Conservation (phyloP, 495 filamentous ascomycete genomes). For the Aspergillus cristatus region DNA sequence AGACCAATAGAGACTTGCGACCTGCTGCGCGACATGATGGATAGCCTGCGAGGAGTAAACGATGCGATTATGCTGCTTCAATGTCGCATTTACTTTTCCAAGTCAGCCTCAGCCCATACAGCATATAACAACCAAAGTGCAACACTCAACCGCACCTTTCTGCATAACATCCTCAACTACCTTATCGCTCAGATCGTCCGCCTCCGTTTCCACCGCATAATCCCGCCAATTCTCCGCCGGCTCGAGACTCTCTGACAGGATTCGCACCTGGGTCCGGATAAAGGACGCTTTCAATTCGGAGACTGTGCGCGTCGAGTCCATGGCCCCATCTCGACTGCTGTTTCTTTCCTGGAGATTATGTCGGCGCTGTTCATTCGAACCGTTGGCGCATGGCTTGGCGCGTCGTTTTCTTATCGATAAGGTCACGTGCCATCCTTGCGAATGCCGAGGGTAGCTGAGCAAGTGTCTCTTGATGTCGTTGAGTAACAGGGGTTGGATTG, state of each 20-base stretch:
- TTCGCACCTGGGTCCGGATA: constrained; percentile 51
- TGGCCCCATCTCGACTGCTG: constrained; percentile 17
- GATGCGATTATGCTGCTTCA: constrained; percentile 61
- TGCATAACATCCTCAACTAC: constrained; percentile 47
- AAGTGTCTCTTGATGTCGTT: not conserved
- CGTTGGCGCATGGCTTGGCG: constrained; percentile 1
- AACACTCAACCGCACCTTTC: constrained; percentile 29
- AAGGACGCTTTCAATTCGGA: constrained; percentile 56
- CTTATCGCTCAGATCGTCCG: constrained; percentile 42
- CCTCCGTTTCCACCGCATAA: constrained; percentile 30
- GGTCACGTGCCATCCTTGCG: no score
- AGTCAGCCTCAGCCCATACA: constrained; percentile 17
- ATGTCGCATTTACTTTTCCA: constrained; percentile 48
- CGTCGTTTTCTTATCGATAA: constrained; percentile 17
- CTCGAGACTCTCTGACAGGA: constrained; percentile 46
- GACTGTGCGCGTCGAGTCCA: constrained; percentile 43
- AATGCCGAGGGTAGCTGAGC: not conserved
- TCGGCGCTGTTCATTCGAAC: no score
- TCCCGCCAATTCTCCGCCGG: constrained; percentile 51
- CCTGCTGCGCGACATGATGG: constrained; percentile 74
- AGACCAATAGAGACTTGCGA: constrained; percentile 61
- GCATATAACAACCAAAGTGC: constrained; percentile 1
- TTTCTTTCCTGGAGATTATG: not conserved
- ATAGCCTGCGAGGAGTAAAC: constrained; percentile 67
- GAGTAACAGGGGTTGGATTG: no score